A percentile compares a stretch with the other conserved stretches of the same genome.
Evolutionary conservation across 2,329 filamentous ascomycete species (phyloP).

Genomic region (Talaromyces verruculosus): DNA sequence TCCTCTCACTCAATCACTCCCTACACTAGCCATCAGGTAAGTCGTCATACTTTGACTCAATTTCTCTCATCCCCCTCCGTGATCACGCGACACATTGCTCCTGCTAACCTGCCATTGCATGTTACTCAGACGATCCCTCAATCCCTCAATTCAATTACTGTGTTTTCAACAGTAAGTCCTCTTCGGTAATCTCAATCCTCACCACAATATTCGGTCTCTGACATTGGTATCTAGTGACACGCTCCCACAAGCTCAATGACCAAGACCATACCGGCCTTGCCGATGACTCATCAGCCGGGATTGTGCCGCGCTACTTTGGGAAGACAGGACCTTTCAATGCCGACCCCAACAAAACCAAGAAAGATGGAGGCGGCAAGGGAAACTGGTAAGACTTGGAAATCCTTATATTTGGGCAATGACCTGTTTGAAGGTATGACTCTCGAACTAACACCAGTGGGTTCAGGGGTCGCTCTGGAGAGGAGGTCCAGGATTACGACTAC

Average conservation of each 20-base stretch:
- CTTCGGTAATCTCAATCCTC: too few species aligned
- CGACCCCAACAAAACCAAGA: constrained; percentile 94
- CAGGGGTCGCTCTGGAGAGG: constrained; percentile 82
- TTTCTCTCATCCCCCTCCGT: neutral
- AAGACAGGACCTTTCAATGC: constrained; percentile 78
- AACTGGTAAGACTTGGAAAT: constrained; percentile 71
- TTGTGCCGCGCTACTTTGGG: constrained; percentile 87
- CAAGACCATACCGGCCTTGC: constrained; percentile 81
- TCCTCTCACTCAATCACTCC: neutral
- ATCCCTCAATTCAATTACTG: neutral
- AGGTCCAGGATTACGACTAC: constrained; percentile 80
- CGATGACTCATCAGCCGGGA: constrained; percentile 69
- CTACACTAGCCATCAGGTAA: neutral
- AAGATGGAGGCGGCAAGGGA: constrained; percentile 86
- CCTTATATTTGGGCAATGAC: neutral
- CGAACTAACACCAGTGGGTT: neutral
- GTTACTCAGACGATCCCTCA: neutral
- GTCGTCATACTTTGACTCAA: neutral
- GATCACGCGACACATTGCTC: constrained; percentile 8
- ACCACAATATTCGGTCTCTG: neutral
- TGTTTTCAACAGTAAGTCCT: neutral
- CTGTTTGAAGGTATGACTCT: neutral
- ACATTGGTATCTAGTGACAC: constrained; percentile 69
- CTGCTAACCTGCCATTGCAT: neutral
- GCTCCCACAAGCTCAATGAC: constrained; percentile 93